phyloP scores from a whole-genome alignment of 2,329 filamentous ascomycete genomes.

The Helicocarpus griseus region DNA sequence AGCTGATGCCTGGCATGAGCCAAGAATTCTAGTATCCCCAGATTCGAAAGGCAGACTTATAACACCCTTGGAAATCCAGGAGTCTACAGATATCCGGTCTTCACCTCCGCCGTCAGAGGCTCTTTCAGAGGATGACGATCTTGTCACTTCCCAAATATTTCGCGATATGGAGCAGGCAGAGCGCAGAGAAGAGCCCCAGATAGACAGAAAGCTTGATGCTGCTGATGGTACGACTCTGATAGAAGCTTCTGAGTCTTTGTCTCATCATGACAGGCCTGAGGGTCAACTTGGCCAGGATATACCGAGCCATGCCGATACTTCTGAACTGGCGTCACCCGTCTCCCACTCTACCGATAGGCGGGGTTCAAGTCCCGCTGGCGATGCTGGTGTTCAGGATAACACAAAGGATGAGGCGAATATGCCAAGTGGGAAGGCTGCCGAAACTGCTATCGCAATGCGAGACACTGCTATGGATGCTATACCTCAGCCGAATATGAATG shows the following conservation, averaged over 20 bases:
- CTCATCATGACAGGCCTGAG: no score
- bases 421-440: not conserved
- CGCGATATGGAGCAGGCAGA: not conserved
- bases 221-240: no score
- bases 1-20: not conserved
- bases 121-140: not conserved
- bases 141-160: not conserved
- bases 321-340: no score
- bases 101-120: not conserved
- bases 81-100: not conserved
- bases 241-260: not conserved
- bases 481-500: conserved; percentile 18
- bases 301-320: no score
- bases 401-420: not conserved
- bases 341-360: not conserved
- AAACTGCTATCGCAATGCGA: not conserved
- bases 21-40: not conserved
- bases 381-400: not conserved
- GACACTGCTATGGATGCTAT: not conserved
- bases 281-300: no score
- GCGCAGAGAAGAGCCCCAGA: not conserved
- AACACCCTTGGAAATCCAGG: not conserved
- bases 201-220: no score
- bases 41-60: not conserved
- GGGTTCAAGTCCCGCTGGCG: not conserved